Evolutionary conservation across 345 rosid species (phyloP), one percentile per base, ranked within the genome.

Genomic region (Hirschfeldia incana): DNA sequence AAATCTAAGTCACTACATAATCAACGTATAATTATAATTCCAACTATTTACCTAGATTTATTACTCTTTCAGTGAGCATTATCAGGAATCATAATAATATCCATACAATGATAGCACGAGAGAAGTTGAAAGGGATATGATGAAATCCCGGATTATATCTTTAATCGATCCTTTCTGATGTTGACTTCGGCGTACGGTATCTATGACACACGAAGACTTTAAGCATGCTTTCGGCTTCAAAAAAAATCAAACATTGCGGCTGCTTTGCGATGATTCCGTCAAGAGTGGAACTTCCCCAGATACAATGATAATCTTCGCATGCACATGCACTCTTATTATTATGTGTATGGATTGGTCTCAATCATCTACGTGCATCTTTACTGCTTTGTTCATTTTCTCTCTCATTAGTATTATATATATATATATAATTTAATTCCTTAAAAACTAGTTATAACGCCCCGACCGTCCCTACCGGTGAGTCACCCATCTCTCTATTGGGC

Each of bases 261-360:
- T 62, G 66, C 82, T 68, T 74, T 74, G 78, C 78, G 66, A 49
- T 73, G 63, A 72, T 72, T 58, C 77, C 77, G 68, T 72, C 49
- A 70, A 71, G 17, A 78, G 76, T 71, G 81, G 81, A 77, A 77
- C 72, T 55, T 58, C 63, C 37, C 73, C 77, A 67, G 65, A 79
- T 73, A 67, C 70, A 73, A 61, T 79, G 10, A 79, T 79, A 27
- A 68, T 73, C 65, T 49, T 73, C 82, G 78, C 82, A 79, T 79
- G 82, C 82, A 79, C 82, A 79, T 26, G 51, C 28, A 71, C 26
- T 44, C 53, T 70, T 44, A 44, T 44, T 44, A 64, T 70, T 63
- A 36, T 39, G 73, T 60, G 53, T 4, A 36, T 53, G 16, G 57
- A 37, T 55, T 29, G 1, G 65, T 61, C 46, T 46, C 51, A 34